phyloP scores from a whole-genome alignment of 352 stramenopile species.

The Phytophthora pseudosyringae region DNA sequence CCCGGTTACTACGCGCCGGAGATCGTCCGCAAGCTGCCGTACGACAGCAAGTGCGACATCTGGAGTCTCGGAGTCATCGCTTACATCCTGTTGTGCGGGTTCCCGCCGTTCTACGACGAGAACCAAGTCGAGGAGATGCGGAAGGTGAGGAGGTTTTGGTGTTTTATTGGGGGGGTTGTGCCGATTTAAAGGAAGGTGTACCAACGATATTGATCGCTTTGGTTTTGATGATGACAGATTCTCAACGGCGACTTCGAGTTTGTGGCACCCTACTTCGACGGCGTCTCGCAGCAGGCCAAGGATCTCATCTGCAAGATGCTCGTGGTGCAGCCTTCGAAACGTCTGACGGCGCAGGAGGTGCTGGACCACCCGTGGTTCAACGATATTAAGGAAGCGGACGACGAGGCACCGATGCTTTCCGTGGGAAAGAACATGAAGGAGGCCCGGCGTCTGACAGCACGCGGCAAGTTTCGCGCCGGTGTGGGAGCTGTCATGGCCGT shows the following conservation, averaged over 20 bases:
- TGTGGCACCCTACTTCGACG: slow-evolving; percentile 92
- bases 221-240: slow-evolving; percentile 43
- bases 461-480: slow-evolving; percentile 73
- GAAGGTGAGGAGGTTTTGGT: slow-evolving; percentile 41
- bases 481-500: slow-evolving; percentile 79
- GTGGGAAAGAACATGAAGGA: slow-evolving; percentile 87
- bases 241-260: slow-evolving; percentile 91
- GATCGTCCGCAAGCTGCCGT: slow-evolving; percentile 94
- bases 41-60: slow-evolving; percentile 96
- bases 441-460: slow-evolving; percentile 51
- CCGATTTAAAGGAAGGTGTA: neutral
- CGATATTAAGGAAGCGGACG: slow-evolving; percentile 68
- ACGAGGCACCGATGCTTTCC: slow-evolving; percentile 49
- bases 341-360: slow-evolving; percentile 77
- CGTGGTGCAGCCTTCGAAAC: slow-evolving; percentile 85
- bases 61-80: slow-evolving; percentile 93
- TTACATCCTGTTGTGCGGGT: slow-evolving; percentile 96
- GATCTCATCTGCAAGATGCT: slow-evolving; percentile 95
- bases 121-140: slow-evolving; percentile 87
- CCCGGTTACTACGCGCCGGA: slow-evolving; percentile 97
- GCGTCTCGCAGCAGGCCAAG: slow-evolving; percentile 91
- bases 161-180: neutral
- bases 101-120: slow-evolving; percentile 97
- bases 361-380: slow-evolving; percentile 78
- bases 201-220: neutral